These are phyloP conservation scores for Fraxinus platypoda DNA, from an alignment of 305 asterid species.

Conservation along the genomic window DNA sequence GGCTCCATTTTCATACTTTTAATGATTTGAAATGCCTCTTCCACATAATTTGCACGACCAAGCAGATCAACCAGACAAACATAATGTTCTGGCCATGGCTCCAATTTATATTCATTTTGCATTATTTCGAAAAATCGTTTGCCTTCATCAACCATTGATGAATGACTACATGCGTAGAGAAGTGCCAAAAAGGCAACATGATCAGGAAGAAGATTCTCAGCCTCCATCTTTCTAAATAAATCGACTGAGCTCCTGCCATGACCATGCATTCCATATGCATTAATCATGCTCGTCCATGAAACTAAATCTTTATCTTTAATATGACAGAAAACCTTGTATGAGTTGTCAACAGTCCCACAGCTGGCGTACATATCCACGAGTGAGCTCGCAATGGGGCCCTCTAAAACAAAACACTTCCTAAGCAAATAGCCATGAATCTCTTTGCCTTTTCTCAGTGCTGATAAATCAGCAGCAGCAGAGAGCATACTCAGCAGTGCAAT, in stretches of 20 bases:
- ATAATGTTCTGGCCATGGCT: conserved; percentile 90
- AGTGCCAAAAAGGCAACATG: conserved; percentile 66
- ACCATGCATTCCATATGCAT: conserved; percentile 85
- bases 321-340: conserved; percentile 49
- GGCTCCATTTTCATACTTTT: conserved; percentile 54
- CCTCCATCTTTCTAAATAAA: conserved; percentile 53
- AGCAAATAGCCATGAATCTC: conserved; percentile 70
- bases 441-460: conserved; percentile 68
- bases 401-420: conserved; percentile 49
- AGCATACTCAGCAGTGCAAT: conserved; percentile 55
- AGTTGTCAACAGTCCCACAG: conserved; percentile 65
- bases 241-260: conserved; percentile 50
- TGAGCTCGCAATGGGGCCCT: conserved; percentile 60
- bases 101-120: conserved; percentile 51
- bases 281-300: conserved; percentile 77
- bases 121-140: conserved; percentile 45
- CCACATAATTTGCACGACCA: conserved; percentile 76
- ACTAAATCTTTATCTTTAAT: conserved; percentile 45
- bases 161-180: conserved; percentile 83
- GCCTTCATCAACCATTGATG: conserved; percentile 70
- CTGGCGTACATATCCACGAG: conserved; percentile 77
- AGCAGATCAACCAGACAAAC: conserved; percentile 81
- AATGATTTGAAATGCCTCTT: conserved; percentile 59
- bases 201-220: conserved; percentile 52
- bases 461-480: conserved; percentile 59